Evolutionary conservation across 371 early-diverging fungal species (phyloP).

Genomic region (Mucor sp.): DNA sequence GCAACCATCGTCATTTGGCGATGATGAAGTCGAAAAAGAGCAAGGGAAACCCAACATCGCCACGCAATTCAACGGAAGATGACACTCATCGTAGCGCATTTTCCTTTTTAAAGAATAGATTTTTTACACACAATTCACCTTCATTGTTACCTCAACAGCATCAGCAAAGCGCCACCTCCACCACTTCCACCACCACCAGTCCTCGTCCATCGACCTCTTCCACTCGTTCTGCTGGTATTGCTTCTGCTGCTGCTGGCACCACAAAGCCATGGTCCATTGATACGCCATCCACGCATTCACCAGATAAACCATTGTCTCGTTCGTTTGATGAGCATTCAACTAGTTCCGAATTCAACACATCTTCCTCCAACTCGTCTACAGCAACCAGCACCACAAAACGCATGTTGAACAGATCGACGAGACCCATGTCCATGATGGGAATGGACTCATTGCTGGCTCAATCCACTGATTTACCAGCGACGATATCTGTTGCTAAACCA

Average conservation of each 20-base stretch:
- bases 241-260: background rate
- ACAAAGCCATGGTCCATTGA: constrained; percentile 3
- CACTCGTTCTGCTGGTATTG: background rate
- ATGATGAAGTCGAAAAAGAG: constrained; percentile 31
- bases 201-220: constrained; percentile 8
- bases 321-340: constrained; percentile 14
- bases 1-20: constrained; percentile 3
- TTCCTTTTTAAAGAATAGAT: constrained; percentile 26
- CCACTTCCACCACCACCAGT: too few species aligned
- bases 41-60: constrained; percentile 6
- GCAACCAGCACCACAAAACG: background rate
- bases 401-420: background rate
- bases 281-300: background rate
- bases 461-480: background rate
- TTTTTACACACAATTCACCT: constrained; percentile 1
- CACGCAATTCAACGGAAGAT: constrained; percentile 13
- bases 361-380: background rate
- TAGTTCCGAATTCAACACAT: background rate
- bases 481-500: background rate
- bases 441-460: constrained; percentile 10
- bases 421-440: constrained; percentile 26
- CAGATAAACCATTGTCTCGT: constrained; percentile 6
- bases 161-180: too few species aligned
- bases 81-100: constrained; percentile 16
- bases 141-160: constrained; percentile 8